Percentiles rank a stretch among this genome's conserved stretches.
These are phyloP conservation scores for Zoysia pacifica DNA, from an alignment of 176 grass and related monocot species.

Conservation along the genomic window DNA sequence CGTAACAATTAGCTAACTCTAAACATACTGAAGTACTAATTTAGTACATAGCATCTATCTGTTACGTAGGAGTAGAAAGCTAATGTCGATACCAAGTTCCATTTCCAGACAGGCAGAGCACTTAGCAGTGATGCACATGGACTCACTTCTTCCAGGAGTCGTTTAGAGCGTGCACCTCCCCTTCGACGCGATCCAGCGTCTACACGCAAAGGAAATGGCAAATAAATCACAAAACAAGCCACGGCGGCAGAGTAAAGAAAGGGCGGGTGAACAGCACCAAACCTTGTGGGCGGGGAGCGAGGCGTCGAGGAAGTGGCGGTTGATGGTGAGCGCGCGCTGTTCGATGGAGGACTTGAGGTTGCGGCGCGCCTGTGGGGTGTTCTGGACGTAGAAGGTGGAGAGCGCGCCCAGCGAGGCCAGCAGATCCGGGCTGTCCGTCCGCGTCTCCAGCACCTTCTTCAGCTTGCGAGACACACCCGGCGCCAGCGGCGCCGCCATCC, in stretches of 20 bases:
- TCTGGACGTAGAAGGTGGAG: slow-evolving; percentile 88
- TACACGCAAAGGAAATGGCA: slow-evolving; percentile 29
- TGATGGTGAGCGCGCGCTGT: slow-evolving; percentile 86
- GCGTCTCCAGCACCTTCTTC: slow-evolving; percentile 99
- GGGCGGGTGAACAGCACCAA: not conserved
- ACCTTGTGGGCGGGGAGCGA: slow-evolving; percentile 80
- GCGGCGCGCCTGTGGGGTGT: slow-evolving; percentile 87
- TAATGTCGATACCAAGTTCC: not conserved
- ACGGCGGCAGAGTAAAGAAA: not conserved
- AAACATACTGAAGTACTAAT: not conserved
- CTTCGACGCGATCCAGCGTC: slow-evolving; percentile 90
- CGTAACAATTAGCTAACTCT: not conserved
- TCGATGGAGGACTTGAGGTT: slow-evolving; percentile 97
- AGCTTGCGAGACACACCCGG: slow-evolving; percentile 89
- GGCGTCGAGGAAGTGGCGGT: slow-evolving; percentile 88
- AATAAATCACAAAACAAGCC: slow-evolving; percentile 7
- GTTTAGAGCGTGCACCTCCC: slow-evolving; percentile 69
- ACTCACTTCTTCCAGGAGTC: slow-evolving; percentile 90
- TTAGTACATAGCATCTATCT: not conserved
- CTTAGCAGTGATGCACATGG: not conserved
- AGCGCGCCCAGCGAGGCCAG: slow-evolving; percentile 79
- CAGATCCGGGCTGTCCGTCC: slow-evolving; percentile 89
- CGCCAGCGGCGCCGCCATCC: slow-evolving; percentile 55
- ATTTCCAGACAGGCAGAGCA: slow-evolving; percentile 23
- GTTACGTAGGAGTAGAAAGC: not conserved